Evolutionary conservation across 1,284 basidiomycete genomes (phyloP).

Genomic region (Uromyces viciae-fabae): DNA sequence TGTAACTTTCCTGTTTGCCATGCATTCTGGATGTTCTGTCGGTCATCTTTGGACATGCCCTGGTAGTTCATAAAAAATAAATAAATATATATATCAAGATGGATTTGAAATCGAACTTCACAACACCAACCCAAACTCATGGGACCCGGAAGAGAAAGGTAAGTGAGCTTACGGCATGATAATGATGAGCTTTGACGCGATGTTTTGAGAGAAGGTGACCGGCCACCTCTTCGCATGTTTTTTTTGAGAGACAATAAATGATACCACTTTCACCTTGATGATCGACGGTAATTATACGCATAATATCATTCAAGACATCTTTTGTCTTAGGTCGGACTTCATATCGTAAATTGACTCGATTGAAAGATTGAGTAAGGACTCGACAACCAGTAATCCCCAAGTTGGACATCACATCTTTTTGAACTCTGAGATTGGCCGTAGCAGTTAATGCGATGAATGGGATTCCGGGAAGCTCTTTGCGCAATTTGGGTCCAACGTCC

Average conservation of each 20-base stretch:
- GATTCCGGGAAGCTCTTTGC: conserved; percentile 68
- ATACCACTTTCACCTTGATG: conserved; percentile 71
- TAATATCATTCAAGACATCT: conserved; percentile 64
- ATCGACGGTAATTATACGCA: conserved; percentile 65
- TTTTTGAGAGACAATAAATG: conserved; percentile 74
- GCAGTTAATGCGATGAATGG: conserved; percentile 96
- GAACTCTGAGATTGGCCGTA: conserved; percentile 75
- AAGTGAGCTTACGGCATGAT: conserved; percentile 72
- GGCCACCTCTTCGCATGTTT: conserved; percentile 75
- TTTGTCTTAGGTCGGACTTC: conserved; percentile 65
- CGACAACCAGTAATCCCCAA: conserved; percentile 66
- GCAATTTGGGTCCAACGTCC: conserved; percentile 63
- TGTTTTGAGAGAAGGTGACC: conserved; percentile 62
- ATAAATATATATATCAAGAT: background rate
- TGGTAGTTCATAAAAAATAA: background rate
- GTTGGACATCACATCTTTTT: conserved; percentile 71
- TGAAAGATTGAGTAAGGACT: conserved; percentile 77
- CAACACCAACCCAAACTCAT: background rate
- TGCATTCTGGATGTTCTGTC: conserved; percentile 64
- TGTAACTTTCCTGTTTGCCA: conserved; percentile 73
- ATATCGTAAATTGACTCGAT: conserved; percentile 74
- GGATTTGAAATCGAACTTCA: background rate
- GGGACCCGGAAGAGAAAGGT: background rate
- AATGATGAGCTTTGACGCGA: conserved; percentile 70
- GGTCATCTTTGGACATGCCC: conserved; percentile 65